phyloP scores from a whole-genome alignment of 768 basidiomycete genomes.

The Clathrus columnatus region DNA sequence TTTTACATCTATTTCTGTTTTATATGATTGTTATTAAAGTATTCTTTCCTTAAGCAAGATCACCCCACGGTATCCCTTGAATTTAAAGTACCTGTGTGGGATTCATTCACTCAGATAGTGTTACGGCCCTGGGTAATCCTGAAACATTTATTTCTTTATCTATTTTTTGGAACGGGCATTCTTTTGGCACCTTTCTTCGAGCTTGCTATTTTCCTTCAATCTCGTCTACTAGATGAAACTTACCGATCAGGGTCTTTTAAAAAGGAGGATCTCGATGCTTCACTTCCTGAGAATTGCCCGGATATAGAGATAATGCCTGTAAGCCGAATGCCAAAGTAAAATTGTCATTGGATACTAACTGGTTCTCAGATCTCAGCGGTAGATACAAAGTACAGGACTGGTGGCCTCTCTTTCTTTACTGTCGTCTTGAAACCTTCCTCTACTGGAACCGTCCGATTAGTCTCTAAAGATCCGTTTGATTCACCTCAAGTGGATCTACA shows the following conservation, averaged over 20 bases:
- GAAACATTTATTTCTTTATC: constrained; percentile 25
- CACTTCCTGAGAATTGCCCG: constrained; percentile 20
- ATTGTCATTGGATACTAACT: neutral
- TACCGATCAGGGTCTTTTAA: neutral
- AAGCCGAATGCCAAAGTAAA: neutral
- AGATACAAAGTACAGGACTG: neutral
- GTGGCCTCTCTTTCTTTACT: constrained; percentile 9
- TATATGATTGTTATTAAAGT: neutral
- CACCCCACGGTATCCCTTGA: neutral
- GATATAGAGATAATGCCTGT: constrained; percentile 20
- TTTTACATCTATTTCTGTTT: neutral
- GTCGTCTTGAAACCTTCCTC: constrained; percentile 20
- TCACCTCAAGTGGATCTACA: constrained; percentile 24
- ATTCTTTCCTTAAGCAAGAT: neutral
- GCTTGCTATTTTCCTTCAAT: constrained; percentile 24
- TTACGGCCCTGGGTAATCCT: constrained; percentile 13
- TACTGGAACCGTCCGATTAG: constrained; percentile 20
- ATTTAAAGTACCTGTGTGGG: neutral
- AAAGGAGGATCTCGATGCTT: constrained; percentile 14
- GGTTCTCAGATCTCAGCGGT: neutral
- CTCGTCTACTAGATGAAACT: constrained; percentile 20
- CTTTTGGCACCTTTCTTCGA: constrained; percentile 24
- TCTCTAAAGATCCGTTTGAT: constrained; percentile 23
- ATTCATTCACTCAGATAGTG: neutral
- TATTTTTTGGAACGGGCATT: constrained; percentile 26